A percentile compares a stretch with the other conserved stretches of the same genome.
These are phyloP conservation scores for Colletotrichum trifolii DNA, from an alignment of 2,329 filamentous ascomycete genomes.

Conservation along the genomic window DNA sequence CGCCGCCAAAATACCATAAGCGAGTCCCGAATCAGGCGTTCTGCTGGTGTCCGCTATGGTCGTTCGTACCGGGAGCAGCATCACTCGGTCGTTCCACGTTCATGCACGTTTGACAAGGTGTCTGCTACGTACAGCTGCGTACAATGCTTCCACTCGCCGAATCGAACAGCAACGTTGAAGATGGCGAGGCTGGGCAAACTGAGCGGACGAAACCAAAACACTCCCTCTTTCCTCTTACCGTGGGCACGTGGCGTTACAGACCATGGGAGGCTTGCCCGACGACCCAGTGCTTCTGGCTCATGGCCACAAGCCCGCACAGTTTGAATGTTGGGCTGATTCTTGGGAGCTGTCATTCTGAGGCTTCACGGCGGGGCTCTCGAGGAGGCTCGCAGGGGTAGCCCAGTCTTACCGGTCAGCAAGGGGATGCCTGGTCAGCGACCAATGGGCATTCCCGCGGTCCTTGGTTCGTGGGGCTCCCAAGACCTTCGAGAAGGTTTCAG, in stretches of 20 bases:
- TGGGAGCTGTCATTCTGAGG: conserved; percentile 30
- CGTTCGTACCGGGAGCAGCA: neutral
- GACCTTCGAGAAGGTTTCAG: conserved; percentile 40
- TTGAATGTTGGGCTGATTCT: conserved; percentile 25
- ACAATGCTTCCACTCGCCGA: neutral
- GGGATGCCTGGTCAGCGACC: conserved; percentile 15
- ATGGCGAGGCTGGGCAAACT: conserved; percentile 15
- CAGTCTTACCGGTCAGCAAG: conserved; percentile 13
- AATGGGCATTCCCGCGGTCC: conserved; percentile 36
- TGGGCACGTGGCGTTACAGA: conserved; percentile 31
- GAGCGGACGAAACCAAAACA: conserved; percentile 4
- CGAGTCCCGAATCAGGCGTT: conserved; percentile 1
- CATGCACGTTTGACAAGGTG: conserved; percentile 7
- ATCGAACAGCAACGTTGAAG: conserved; percentile 10
- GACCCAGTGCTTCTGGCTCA: conserved; percentile 3
- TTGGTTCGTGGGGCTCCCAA: conserved; percentile 30
- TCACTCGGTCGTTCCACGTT: neutral
- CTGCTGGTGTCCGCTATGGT: neutral
- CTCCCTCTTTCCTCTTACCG: conserved; percentile 9
- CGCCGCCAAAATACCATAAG: conserved; percentile 6
- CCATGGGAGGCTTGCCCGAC: conserved; percentile 3
- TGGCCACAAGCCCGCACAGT: conserved; percentile 16
- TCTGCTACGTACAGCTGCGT: neutral
- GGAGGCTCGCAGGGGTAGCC: conserved; percentile 15
- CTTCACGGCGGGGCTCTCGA: conserved; percentile 20